Conservation (phyloP, 768 basidiomycete genomes). For the Tephrocybe sp. region DNA sequence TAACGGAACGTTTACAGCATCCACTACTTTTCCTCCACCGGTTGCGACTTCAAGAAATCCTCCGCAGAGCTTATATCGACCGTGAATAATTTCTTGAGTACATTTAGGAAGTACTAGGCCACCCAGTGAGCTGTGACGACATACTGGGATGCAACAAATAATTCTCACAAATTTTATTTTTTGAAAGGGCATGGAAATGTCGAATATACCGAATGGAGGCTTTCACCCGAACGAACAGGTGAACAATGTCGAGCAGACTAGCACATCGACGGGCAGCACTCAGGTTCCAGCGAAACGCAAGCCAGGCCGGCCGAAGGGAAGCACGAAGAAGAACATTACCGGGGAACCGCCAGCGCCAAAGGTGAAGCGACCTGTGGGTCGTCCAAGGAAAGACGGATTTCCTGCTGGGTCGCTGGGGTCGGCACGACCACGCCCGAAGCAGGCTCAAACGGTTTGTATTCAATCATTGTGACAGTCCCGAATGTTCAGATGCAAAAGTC, state of each 20-base stretch:
- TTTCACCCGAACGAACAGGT: constrained; percentile 13
- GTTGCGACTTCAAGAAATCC: too few relatives aligned
- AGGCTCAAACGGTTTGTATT: neutral
- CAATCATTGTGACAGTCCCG: too few relatives aligned
- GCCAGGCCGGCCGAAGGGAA: constrained; percentile 78
- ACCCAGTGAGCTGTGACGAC: neutral
- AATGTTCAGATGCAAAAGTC: neutral
- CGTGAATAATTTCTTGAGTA: too few relatives aligned
- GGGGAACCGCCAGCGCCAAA: constrained; percentile 44
- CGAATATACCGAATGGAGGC: constrained; percentile 14
- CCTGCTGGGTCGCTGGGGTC: constrained; percentile 73
- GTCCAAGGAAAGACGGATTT: constrained; percentile 79
- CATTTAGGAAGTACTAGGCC: too few relatives aligned
- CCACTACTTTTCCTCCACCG: too few relatives aligned
- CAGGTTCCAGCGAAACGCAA: constrained; percentile 49
- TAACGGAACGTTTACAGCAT: too few relatives aligned
- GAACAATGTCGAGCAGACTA: neutral
- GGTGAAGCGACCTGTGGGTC: constrained; percentile 75
- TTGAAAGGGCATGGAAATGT: constrained; percentile 15
- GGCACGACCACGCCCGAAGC: constrained; percentile 26
- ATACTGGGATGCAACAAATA: neutral
- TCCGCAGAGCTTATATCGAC: too few relatives aligned
- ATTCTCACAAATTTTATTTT: neutral
- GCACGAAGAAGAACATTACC: constrained; percentile 63
- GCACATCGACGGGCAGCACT: neutral